A percentile compares a stretch with the other conserved stretches of the same genome.
These are phyloP conservation scores for Dendrocalamus latiflorus DNA, from an alignment of 202 grass and related monocot species.

Conservation along the genomic window DNA sequence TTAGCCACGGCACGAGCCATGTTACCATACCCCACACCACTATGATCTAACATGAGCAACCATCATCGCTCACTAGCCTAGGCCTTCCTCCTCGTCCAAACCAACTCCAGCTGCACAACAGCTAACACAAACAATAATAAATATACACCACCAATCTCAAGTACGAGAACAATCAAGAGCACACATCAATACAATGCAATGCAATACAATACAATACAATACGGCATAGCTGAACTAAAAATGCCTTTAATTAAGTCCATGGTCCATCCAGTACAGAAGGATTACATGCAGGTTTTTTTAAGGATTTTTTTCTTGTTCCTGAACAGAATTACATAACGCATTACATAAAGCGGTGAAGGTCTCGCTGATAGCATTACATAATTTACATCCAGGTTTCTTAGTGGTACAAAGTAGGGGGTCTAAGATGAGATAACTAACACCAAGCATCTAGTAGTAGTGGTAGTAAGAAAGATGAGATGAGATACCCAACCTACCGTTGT, in stretches of 20 bases:
- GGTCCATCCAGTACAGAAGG: conserved; percentile 32
- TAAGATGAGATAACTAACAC: conserved; percentile 52
- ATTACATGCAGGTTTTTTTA: conserved; percentile 47
- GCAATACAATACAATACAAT: no score
- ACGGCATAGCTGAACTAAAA: no score
- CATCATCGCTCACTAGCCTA: background rate
- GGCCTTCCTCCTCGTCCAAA: background rate
- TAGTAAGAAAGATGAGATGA: no score
- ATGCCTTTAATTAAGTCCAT: conserved; percentile 31
- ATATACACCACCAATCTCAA: conserved; percentile 6
- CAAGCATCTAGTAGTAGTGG: no score
- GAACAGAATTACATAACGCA: conserved; percentile 50
- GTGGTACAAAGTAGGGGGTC: conserved; percentile 47
- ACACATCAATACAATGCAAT: background rate
- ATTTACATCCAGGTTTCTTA: conserved; percentile 70
- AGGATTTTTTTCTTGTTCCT: background rate
- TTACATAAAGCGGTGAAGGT: conserved; percentile 38
- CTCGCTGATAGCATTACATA: conserved; percentile 38
- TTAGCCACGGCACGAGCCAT: background rate
- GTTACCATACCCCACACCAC: conserved; percentile 22
- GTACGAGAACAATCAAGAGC: background rate
- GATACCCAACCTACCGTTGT: no score
- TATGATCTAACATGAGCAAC: background rate
- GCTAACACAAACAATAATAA: background rate
- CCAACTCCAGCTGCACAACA: conserved; percentile 2